Conservation (phyloP, 192 early-diverging fungal genomes). For the Podila epicladia region DNA sequence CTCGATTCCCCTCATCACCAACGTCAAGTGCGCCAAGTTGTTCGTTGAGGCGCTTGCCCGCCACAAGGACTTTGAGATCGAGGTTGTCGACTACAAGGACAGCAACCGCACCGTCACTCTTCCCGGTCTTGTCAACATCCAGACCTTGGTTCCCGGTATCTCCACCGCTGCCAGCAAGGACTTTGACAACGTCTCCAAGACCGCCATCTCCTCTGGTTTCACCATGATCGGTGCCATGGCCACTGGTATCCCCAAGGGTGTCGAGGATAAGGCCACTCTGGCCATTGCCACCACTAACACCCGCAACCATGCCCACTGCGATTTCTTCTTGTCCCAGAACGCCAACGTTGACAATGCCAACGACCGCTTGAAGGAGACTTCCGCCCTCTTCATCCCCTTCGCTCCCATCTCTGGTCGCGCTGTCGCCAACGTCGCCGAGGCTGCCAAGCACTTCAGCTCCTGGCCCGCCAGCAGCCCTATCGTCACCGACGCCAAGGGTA, state of each 20-base stretch:
- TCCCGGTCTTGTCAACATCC: slow-evolving; percentile 91
- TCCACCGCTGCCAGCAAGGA: slow-evolving; percentile 56
- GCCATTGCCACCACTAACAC: slow-evolving; percentile 60
- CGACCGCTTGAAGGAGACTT: slow-evolving; percentile 52
- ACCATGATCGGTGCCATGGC: slow-evolving; percentile 78
- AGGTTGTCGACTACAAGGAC: slow-evolving; percentile 90
- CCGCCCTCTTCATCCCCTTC: slow-evolving; percentile 72
- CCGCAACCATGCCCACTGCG: slow-evolving; percentile 65
- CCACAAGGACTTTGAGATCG: slow-evolving; percentile 73
- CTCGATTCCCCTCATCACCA: slow-evolving; percentile 96
- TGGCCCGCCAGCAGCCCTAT: slow-evolving; percentile 84
- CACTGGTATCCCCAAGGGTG: slow-evolving; percentile 58
- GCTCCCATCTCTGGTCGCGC: slow-evolving; percentile 54
- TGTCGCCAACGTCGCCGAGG: slow-evolving; percentile 65
- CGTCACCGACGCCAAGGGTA: slow-evolving; percentile 86
- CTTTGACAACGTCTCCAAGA: slow-evolving; percentile 71
- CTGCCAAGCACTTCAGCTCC: slow-evolving; percentile 77
- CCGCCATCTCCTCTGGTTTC: slow-evolving; percentile 88
- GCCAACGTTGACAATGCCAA: slow-evolving; percentile 74
- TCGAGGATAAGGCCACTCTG: slow-evolving; percentile 67
- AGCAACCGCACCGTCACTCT: slow-evolving; percentile 84
- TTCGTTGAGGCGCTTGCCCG: slow-evolving; percentile 96
- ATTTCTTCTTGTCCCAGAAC: slow-evolving; percentile 76
- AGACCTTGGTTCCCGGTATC: slow-evolving; percentile 69
- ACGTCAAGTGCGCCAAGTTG: slow-evolving; percentile 99